These are phyloP conservation scores for Neurospora sp. DNA, from an alignment of 495 filamentous ascomycete genomes.

Conservation along the genomic window DNA sequence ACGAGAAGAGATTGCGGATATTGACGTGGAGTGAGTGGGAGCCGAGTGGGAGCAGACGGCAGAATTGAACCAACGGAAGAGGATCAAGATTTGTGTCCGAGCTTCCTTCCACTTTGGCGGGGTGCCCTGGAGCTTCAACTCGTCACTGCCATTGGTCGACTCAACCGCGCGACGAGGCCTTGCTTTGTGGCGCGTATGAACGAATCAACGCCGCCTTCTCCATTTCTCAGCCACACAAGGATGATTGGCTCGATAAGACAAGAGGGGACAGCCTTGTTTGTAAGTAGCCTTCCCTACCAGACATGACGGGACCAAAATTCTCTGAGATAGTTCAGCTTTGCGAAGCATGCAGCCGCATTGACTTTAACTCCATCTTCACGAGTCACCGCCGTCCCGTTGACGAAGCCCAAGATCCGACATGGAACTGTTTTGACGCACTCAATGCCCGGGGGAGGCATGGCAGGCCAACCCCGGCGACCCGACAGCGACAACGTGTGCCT, in stretches of 20 bases:
- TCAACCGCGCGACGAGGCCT: neutral
- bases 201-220: neutral
- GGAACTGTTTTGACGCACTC: neutral
- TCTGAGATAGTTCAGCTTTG: neutral
- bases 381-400: neutral
- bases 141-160: neutral
- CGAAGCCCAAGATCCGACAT: neutral
- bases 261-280: too few relatives aligned
- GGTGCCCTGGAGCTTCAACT: neutral
- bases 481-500: neutral
- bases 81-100: neutral
- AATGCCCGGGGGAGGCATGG: neutral
- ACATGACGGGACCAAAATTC: neutral
- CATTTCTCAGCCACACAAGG: neutral
- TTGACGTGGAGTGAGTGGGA: neutral
- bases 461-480: neutral
- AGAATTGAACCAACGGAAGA: neutral
- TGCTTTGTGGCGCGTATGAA: neutral
- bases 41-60: neutral
- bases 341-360: neutral
- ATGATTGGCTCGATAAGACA: neutral
- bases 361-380: neutral
- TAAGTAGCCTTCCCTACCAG: neutral
- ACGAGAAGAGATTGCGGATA: neutral
- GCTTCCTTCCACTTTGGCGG: neutral